Base-by-base conservation (phyloP, 2,329 filamentous ascomycete genomes). In the Lojkania enalia region DNA sequence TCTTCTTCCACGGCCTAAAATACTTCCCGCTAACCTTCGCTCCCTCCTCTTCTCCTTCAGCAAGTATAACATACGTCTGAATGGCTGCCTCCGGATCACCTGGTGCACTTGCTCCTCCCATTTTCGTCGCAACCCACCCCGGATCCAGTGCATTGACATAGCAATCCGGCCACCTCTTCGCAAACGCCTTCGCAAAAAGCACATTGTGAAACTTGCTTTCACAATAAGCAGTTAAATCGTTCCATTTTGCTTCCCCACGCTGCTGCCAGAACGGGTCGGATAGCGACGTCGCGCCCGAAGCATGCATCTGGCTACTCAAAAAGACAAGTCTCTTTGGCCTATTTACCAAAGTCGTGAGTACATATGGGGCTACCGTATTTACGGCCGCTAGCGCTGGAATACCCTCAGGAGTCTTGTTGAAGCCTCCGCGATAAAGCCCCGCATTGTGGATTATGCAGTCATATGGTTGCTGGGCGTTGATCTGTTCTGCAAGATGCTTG, bases 401-500 rank as follows among this genome's bases (percentile, higher is more conserved):
- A 7, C 72, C 73, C 30, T 79, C 75, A 3, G 55, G 59, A 0
- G 74, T 78, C 44, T 74, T 74, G 40, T 57, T 64, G 48, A 64
- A 71, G 31, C 60, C 70, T 13, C 74, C 74, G 20, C 62, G 63
- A 43, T 74, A 76, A 18, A 80, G 52, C 2, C 79, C 80, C 0
- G 81, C 81, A 48, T 83, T 84, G 68, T 83, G 80, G 14, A 84
- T 71, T 12, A 84, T 69, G 18, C 72, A 71, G 56, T 84, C 81
- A 56, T 79, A 83, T 0, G 71, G 66, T 0, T 76, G 77, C 1
- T 71, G 61, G 27, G 66, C 64, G 60, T 80, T 79, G 40, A 78
- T 74, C 40, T 80, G 69, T 9, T 67, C 58, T 1, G 81, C 80
- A 2, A 84, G 69, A 2, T 63, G 60, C 48, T 79, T 80, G 3